These are phyloP conservation scores for Saururus chinensis DNA, from an alignment of 164 flowering plant genomes.

Conservation along the genomic window DNA sequence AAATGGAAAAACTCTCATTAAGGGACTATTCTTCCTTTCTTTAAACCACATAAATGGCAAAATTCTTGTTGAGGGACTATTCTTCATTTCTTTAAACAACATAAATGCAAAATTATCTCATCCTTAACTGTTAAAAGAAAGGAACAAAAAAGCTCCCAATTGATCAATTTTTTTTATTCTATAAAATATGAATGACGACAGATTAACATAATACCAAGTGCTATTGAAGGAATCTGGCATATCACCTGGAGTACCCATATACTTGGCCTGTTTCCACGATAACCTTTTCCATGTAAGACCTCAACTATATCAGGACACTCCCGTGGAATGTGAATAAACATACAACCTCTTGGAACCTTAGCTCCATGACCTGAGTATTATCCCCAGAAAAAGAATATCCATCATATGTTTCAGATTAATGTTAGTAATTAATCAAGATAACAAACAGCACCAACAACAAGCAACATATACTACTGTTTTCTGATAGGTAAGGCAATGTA, in stretches of 20 bases:
- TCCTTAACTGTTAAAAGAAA: too few species aligned
- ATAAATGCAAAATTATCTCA: too few species aligned
- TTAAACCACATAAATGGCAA: too few species aligned
- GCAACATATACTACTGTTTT: neutral
- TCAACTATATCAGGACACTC: conserved; percentile 40
- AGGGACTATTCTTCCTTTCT: too few species aligned
- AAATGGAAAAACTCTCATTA: too few species aligned
- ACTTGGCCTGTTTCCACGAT: conserved; percentile 63
- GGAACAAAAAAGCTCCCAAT: too few species aligned
- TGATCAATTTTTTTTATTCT: too few species aligned
- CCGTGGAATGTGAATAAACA: conserved; percentile 52
- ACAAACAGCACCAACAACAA: neutral
- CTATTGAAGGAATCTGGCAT: neutral
- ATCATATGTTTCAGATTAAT: neutral
- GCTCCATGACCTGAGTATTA: conserved; percentile 53
- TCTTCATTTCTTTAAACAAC: too few species aligned
- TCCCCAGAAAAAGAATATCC: neutral
- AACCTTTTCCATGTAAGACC: conserved; percentile 40
- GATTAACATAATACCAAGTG: too few species aligned
- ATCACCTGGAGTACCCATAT: conserved; percentile 76
- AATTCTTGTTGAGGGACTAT: too few species aligned
- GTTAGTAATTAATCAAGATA: too few species aligned
- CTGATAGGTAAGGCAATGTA: neutral
- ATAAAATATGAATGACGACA: neutral
- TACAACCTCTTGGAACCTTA: conserved; percentile 50